Conservation (phyloP, 805 yeast species). For the Suhomyces sp. region DNA sequence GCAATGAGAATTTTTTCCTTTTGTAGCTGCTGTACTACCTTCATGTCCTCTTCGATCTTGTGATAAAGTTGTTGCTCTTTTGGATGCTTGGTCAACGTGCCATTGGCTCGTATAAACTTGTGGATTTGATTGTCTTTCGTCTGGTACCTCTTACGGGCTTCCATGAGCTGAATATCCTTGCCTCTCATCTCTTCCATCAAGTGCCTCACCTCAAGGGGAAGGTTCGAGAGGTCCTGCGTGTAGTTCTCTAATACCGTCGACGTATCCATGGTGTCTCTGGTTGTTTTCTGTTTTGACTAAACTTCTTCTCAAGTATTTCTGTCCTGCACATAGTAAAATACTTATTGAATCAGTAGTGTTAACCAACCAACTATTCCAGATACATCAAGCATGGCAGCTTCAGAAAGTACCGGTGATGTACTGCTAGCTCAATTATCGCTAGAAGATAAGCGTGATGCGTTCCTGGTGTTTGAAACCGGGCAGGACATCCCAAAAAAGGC, state of each 20-base stretch:
- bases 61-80: constrained; percentile 67
- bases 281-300: neutral
- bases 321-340: neutral
- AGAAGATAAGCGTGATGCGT: neutral
- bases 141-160: constrained; percentile 60
- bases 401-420: neutral
- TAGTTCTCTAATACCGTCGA: constrained; percentile 58
- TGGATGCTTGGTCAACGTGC: constrained; percentile 76
- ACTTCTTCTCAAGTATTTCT: neutral
- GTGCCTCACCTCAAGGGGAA: constrained; percentile 84
- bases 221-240: constrained; percentile 67
- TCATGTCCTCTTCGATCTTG: constrained; percentile 68
- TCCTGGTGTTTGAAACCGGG: neutral
- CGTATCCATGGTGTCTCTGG: constrained; percentile 59
- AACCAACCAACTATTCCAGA: neutral
- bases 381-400: neutral
- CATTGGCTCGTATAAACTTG: constrained; percentile 77
- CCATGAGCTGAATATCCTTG: constrained; percentile 65
- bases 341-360: neutral
- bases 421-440: neutral
- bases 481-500: neutral
- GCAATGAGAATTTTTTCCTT: constrained; percentile 76
- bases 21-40: constrained; percentile 58
- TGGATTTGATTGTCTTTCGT: constrained; percentile 78
- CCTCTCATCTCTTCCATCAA: constrained; percentile 72